Base-by-base conservation (phyloP, 2,329 filamentous ascomycete genomes). In the Xylaria sp. region DNA sequence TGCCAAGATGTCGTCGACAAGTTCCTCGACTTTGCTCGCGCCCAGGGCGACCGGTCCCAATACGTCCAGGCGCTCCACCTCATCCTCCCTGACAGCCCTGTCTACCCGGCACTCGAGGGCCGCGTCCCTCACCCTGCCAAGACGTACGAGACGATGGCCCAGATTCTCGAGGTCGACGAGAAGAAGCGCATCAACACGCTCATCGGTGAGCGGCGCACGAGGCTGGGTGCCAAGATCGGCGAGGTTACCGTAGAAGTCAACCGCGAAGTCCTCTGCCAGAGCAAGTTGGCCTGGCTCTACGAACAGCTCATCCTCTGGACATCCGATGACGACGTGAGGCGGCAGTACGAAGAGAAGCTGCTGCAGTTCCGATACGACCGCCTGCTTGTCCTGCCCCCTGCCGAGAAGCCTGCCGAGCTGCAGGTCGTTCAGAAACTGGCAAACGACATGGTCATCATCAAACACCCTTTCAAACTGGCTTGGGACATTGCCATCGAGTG, bases 401-500 rank as follows among this genome's bases (percentile, higher is more conserved):
- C 75, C 2, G 76, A 86, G 53, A 97, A 97, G 72, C 68, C 74
- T 1, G 72, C 78, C 17, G 92, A 95, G 70, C 83, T 90, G 21
- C 77, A 85, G 34, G 86, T 89, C 59, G 88, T 96, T 0, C 74
- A 89, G 65, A 87, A 89, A 55, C 77, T 94, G 48, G 92, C 93
- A 0, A 85, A 87, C 59, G 94, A 93, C 57, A 96, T 99, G 90
- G 93, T 99, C 56, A 90, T 96, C 55, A 94, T 99, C 69, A 92
- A 93, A 64, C 92, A 97, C 64, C 90, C 91, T 0, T 96, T 88
- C 73, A 85, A 88, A 59, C 79, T 95, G 16, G 94, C 94, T 0
- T 99, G 95, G 95, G 88, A 91, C 64, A 88, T 97, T 56, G 83
- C 89, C 24, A 79, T 99, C 54, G 91, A 97, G 67, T 97, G 93